A percentile compares a stretch with the other conserved stretches of the same genome.
Conservation (phyloP, 2,329 filamentous ascomycete genomes). For the Fusarium tuaranense region DNA sequence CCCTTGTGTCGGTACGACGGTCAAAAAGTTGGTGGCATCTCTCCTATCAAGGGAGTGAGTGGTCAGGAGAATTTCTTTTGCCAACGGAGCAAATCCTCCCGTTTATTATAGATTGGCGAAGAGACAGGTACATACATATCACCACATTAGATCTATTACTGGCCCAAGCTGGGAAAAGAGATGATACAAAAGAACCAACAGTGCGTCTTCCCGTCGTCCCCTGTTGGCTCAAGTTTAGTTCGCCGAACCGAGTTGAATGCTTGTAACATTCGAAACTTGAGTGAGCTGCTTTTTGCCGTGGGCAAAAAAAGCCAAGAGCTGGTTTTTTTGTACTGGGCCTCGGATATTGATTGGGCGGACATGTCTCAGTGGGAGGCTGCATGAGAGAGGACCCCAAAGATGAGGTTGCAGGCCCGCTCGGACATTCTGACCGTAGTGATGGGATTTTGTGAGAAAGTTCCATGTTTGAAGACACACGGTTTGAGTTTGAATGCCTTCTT, state of each 20-base stretch:
- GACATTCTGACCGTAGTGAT: background rate
- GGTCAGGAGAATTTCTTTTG: background rate
- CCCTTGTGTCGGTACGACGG: slow-evolving; percentile 38
- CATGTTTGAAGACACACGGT: background rate
- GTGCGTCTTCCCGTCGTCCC: background rate
- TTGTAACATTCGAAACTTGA: background rate
- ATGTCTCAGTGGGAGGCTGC: background rate
- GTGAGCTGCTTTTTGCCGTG: background rate
- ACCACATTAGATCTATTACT: background rate
- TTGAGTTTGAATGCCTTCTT: background rate
- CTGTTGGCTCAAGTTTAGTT: background rate
- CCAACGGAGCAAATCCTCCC: background rate
- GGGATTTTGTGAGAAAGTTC: background rate
- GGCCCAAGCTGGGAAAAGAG: background rate
- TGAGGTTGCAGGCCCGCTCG: background rate
- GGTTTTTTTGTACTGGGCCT: background rate
- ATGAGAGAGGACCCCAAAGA: background rate
- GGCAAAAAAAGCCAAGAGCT: background rate
- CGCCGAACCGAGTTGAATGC: background rate
- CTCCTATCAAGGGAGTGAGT: background rate
- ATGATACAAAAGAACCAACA: background rate
- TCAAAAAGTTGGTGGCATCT: background rate
- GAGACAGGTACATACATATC: background rate
- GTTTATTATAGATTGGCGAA: background rate
- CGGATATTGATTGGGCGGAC: background rate